Conservation (phyloP, 495 filamentous ascomycete species). For the Daldinia loculata region DNA sequence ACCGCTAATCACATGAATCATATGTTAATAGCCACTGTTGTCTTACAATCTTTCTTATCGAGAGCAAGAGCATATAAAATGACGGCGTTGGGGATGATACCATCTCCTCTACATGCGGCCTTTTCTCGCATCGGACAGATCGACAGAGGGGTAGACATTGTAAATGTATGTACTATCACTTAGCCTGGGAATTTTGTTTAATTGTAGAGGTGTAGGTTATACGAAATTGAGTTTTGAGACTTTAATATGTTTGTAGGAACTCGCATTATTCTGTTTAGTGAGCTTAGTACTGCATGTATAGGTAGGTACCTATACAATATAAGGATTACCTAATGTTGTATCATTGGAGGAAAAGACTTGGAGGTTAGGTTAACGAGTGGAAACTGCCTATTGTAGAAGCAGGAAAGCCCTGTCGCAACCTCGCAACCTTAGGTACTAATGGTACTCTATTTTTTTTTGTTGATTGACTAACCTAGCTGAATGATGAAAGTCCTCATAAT, state of each 20-base stretch:
- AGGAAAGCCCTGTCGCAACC: slow-evolving; percentile 13
- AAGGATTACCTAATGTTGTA: not conserved
- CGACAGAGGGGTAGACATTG: slow-evolving; percentile 17
- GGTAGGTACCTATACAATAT: not conserved
- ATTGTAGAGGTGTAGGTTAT: not conserved
- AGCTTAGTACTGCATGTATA: too few species aligned
- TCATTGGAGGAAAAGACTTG: slow-evolving; percentile 14
- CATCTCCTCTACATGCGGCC: slow-evolving; percentile 17
- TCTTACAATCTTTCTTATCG: slow-evolving; percentile 23
- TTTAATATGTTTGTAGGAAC: too few species aligned
- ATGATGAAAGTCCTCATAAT: not conserved
- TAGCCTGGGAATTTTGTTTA: not conserved
- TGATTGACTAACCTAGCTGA: slow-evolving; percentile 3
- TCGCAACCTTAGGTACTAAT: too few species aligned
- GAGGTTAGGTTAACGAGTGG: slow-evolving; percentile 15
- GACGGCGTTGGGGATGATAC: slow-evolving; percentile 17
- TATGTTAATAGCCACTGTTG: slow-evolving; percentile 2
- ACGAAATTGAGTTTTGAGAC: too few species aligned
- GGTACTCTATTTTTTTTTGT: slow-evolving; percentile 6
- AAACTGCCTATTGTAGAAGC: slow-evolving; percentile 27
- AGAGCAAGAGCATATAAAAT: slow-evolving; percentile 1
- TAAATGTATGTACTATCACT: slow-evolving; percentile 1
- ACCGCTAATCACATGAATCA: slow-evolving; percentile 7
- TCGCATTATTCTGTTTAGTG: too few species aligned
- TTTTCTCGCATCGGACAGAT: slow-evolving; percentile 28